Base-by-base conservation (phyloP, 1,139 yeast species). In the Blastobotrys buckinghamii region DNA sequence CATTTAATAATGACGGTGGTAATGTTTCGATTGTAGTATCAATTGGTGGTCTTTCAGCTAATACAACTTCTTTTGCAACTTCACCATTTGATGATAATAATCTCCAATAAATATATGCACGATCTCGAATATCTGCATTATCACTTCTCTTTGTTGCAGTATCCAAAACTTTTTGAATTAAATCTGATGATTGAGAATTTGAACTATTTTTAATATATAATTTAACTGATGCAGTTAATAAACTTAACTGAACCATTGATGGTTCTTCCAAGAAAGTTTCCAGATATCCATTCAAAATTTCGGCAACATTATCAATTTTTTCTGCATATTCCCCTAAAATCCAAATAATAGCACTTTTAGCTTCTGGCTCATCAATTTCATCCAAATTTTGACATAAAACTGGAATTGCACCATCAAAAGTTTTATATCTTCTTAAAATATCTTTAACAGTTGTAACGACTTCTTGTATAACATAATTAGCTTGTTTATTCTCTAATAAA, bases 41-140 rank as follows among this genome's bases (percentile, higher is more conserved):
- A 50, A 90, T 79, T 9, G 81, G 79, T 7, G 96, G 95, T 50
- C 84, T 70, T 53, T 78, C 78, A 10, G 81, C 73, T 51, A 83
- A 67, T 26, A 84, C 71, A 42, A 85, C 74, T 48, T 76, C 73
- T 58, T 76, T 74, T 27, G 76, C 72, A 15, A 67, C 64, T 3
- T 66, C 60, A 7, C 77, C 66, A 49, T 79, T 81, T 27, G 84
- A 71, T 0, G 96, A 87, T 51, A 92, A 73, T 51, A 94, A 73
- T 63, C 98, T 81, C 97, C 97, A 92, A 68, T 89, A 92, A 47
- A 92, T 78, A 67, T 83, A 92, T 0, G 97, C 97, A 68, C 92
- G 81, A 67, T 92, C 98, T 61, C 97, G 78, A 37, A 92, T 86
- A 66, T 92, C 98, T 1, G 96, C 85, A 64, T 89, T 89, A 58